Base-by-base conservation (phyloP, 495 filamentous ascomycete species). In the Aspergillus ostianus region DNA sequence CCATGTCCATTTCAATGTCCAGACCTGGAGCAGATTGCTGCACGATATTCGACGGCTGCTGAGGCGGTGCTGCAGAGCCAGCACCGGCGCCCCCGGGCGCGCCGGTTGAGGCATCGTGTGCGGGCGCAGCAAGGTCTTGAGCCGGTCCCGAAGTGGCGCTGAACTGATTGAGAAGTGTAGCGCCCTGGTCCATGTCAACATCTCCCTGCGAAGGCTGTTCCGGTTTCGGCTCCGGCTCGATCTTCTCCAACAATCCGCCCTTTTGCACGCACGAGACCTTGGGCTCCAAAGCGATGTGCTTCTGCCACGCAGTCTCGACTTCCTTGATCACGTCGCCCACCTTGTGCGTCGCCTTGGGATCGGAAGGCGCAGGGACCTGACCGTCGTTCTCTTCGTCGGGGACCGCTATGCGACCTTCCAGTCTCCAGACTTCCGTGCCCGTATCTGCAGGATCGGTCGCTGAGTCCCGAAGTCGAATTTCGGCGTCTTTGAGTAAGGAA, bases 261-360 rank as follows among this genome's bases (percentile, higher is more conserved):
- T 89, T 86, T 58, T 90, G 82, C 47, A 90, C 80, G 53, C 88
- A 86, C 13, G 84, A 80, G 4, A 91, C 76, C 30, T 85, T 84
- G 51, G 85, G 80, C 47, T 88, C 83, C 5, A 81, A 74, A 18
- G 77, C 77, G 49, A 86, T 82, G 47, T 73, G 77, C 56, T 82
- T 85, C 47, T 82, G 79, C 51, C 84, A 78, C 3, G 81, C 68
- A 36, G 72, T 74, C 67, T 88, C 84, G 6, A 87, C 79, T 21
- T 82, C 78, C 15, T 79, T 77, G 17, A 85, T 77, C 30, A 87
- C 79, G 29, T 89, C 84, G 29, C 89, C 85, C 6, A 87, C 75
- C 41, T 75, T 82, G 65, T 80, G 82, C 52, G 74, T 78, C 32
- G 79, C 74, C 47, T 76, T 78, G 12, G 76, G 75, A 47, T 76